Conservation (phyloP, 75 land plant species). For the Selaginella moellendorffii region DNA sequence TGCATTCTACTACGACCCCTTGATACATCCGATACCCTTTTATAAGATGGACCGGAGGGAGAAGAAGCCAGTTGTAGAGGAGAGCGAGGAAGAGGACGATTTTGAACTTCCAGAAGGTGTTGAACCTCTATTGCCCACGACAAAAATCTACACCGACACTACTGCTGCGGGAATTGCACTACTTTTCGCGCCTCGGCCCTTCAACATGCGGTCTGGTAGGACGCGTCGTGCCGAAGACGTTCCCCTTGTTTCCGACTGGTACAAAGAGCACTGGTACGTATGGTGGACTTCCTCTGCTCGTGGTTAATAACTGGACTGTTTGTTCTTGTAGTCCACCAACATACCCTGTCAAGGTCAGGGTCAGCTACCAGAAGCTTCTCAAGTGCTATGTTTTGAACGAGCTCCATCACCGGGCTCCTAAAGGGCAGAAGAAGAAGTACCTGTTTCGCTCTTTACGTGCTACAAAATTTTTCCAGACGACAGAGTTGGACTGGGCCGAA, state of each 20-base stretch:
- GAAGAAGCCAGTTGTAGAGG: constrained; percentile 42
- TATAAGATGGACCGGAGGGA: constrained; percentile 35
- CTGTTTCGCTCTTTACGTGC: constrained; percentile 84
- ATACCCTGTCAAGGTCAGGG: constrained; percentile 96
- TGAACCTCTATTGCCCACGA: constrained; percentile 56
- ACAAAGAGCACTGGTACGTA: constrained; percentile 93
- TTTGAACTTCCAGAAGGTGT: constrained; percentile 81
- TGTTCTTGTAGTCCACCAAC: constrained; percentile 72
- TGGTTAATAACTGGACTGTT: background rate
- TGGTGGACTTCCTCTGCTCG: background rate
- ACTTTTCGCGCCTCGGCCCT: constrained; percentile 95
- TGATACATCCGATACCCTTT: constrained; percentile 77
- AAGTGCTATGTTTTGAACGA: constrained; percentile 95
- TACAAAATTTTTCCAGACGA: constrained; percentile 94
- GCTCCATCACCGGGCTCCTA: constrained; percentile 93
- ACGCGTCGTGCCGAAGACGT: constrained; percentile 91
- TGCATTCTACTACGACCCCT: constrained; percentile 94
- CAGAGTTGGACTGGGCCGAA: constrained; percentile 97
- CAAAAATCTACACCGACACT: constrained; percentile 84
- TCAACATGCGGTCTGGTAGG: constrained; percentile 95
- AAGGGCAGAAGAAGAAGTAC: constrained; percentile 98
- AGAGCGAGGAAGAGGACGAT: constrained; percentile 63
- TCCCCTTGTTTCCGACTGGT: constrained; percentile 98
- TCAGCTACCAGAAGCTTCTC: constrained; percentile 90
- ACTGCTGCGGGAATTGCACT: constrained; percentile 95